Evolutionary conservation across 2,329 filamentous ascomycete species (phyloP).

Genomic region (Calonectria pseudoreteaudii): DNA sequence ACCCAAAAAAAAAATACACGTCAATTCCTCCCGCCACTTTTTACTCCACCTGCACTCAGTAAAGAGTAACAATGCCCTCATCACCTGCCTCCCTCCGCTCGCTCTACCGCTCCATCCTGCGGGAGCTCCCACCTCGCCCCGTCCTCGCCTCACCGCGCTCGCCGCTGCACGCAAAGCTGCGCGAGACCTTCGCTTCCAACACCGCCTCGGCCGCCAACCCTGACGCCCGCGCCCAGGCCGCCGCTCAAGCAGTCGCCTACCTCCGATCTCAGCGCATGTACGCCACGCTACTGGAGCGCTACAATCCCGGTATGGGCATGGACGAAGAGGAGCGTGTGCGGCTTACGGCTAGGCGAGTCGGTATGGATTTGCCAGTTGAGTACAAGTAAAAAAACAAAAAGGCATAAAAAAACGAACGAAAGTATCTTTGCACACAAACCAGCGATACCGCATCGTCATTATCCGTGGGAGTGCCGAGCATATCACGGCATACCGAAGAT

Average conservation of each 20-base stretch:
- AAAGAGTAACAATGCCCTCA: conserved; percentile 44
- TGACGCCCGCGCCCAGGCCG: conserved; percentile 51
- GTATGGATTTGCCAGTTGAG: conserved; percentile 86
- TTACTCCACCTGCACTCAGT: too few species aligned
- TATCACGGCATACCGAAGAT: background rate
- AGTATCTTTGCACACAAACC: background rate
- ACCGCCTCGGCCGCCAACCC: conserved; percentile 66
- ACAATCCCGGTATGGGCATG: conserved; percentile 94
- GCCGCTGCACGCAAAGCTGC: conserved; percentile 51
- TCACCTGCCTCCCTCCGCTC: conserved; percentile 71
- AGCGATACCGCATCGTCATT: too few species aligned
- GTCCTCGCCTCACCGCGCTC: conserved; percentile 69
- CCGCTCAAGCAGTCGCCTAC: conserved; percentile 85
- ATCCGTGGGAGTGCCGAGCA: too few species aligned
- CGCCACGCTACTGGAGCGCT: conserved; percentile 83
- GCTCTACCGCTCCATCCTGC: conserved; percentile 88
- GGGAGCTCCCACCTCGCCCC: conserved; percentile 83
- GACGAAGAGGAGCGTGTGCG: conserved; percentile 85
- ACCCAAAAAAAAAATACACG: too few species aligned
- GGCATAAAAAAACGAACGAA: background rate
- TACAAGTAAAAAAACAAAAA: conserved; percentile 42
- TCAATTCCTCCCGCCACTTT: background rate
- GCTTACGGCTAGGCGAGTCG: conserved; percentile 86
- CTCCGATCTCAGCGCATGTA: conserved; percentile 89
- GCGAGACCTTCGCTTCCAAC: conserved; percentile 48